These are phyloP conservation scores for Cladosporium sp. DNA, from an alignment of 2,329 filamentous ascomycete genomes.

Conservation along the genomic window DNA sequence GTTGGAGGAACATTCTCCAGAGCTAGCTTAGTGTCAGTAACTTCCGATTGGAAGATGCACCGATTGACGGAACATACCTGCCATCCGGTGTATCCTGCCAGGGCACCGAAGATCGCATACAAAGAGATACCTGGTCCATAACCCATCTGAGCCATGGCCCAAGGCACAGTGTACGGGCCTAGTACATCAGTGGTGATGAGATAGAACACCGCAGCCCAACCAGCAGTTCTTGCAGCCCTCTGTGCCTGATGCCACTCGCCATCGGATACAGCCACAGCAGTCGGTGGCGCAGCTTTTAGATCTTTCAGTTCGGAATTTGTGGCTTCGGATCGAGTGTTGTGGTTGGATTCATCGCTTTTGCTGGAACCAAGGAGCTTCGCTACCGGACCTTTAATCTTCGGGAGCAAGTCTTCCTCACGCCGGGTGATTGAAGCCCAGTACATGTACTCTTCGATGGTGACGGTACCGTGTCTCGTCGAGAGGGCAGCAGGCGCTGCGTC, in stretches of 20 bases:
- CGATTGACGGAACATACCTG: constrained; percentile 23
- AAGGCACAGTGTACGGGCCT: constrained; percentile 41
- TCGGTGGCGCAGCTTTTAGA: neutral
- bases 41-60: neutral
- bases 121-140: constrained; percentile 42
- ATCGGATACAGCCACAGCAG: constrained; percentile 25
- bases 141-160: constrained; percentile 37
- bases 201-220: constrained; percentile 46
- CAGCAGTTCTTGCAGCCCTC: constrained; percentile 41
- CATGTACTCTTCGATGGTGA: constrained; percentile 3
- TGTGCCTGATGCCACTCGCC: constrained; percentile 37
- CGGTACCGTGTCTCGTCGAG: no score
- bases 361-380: neutral
- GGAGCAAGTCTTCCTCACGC: neutral
- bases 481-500: neutral
- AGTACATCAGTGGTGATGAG: constrained; percentile 50
- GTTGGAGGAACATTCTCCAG: constrained; percentile 45
- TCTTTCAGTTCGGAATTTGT: neutral
- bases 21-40: constrained; percentile 25
- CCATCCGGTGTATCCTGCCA: constrained; percentile 42
- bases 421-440: neutral
- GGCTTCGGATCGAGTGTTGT: neutral
- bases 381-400: neutral
- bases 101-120: constrained; percentile 41
- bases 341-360: neutral